Base-by-base conservation (phyloP, 495 filamentous ascomycete species). In the Ramalina peruviana region DNA sequence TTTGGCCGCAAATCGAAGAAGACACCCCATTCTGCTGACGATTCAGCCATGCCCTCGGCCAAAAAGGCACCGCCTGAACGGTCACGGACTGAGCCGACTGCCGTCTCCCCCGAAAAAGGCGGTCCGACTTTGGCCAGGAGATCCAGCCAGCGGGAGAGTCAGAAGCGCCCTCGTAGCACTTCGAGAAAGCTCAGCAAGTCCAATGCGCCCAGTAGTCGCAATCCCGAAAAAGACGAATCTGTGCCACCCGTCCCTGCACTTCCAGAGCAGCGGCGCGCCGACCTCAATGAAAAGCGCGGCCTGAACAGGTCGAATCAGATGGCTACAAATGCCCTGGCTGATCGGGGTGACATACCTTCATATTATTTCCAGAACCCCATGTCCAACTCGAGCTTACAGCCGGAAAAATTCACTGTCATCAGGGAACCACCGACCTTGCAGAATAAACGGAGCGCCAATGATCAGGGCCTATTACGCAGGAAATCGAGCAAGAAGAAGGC, bases 401-500 rank as follows among this genome's bases (percentile, higher is more conserved):
- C 64, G 4, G 72, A 70, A 20, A 61, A 63, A 13, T 66, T 63
- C 51, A 53, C 57, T 11, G 47, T 67, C 17, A 62, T 66, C 9
- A 73, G 66, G 54, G 65, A 76, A 39, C 72, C 75, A n/a, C 84
- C 85, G 3, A 83, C 83, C 6, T 62, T 86, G 37, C 80, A 78
- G 42, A 60, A 59, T 53, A 82, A 81, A 60, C 78, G 75, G 43
- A 75, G 70, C 48, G 74, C 69, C 61, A 63, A 71, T 67, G 70
- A 71, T 45, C 65, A 69, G 1, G 66, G 66, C 19, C 67, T 83
- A 21, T 64, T 78, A 36, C 75, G 80, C 27, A 78, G 82, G 43
- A 84, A 78, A 56, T 80, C 85, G 15, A 92, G 82, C 70, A 94
- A 88, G 66, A 75, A 82, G 49, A 81, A 82, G 47, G 77, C 79